A percentile compares a stretch with the other conserved stretches of the same genome.
phyloP scores from a whole-genome alignment of 495 filamentous ascomycete species.

The Neurospora sp. region DNA sequence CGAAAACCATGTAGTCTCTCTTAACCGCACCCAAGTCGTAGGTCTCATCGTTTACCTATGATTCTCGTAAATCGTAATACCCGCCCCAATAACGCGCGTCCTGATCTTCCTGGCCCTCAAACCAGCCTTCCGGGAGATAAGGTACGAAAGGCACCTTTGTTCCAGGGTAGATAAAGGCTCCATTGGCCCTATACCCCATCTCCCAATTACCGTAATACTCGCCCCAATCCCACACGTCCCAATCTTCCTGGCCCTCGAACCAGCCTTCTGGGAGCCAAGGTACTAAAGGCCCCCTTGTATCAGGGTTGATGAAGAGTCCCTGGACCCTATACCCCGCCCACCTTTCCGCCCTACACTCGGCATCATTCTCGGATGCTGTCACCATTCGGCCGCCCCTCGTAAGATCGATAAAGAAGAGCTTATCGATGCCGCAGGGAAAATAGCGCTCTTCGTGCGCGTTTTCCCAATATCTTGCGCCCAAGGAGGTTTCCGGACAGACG shows the following conservation, averaged over 20 bases:
- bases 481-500: not conserved
- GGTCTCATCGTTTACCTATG: not conserved
- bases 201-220: too few species aligned
- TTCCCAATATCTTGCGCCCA: too few species aligned
- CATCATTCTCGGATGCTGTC: not conserved
- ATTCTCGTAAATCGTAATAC: not conserved
- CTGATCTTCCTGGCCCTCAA: not conserved
- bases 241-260: not conserved
- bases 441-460: not conserved
- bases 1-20: too few species aligned
- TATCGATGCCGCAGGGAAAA: not conserved
- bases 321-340: not conserved
- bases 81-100: not conserved
- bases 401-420: not conserved
- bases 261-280: not conserved
- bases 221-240: not conserved
- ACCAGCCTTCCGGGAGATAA: not conserved
- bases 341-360: not conserved
- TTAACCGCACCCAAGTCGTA: not conserved
- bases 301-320: too few species aligned
- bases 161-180: too few species aligned
- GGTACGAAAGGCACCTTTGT: not conserved
- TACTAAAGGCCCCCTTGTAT: too few species aligned
- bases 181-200: not conserved
- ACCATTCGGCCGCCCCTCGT: not conserved